Base-by-base conservation (phyloP, 257 asterid species). In the Solanum paucissectum region DNA sequence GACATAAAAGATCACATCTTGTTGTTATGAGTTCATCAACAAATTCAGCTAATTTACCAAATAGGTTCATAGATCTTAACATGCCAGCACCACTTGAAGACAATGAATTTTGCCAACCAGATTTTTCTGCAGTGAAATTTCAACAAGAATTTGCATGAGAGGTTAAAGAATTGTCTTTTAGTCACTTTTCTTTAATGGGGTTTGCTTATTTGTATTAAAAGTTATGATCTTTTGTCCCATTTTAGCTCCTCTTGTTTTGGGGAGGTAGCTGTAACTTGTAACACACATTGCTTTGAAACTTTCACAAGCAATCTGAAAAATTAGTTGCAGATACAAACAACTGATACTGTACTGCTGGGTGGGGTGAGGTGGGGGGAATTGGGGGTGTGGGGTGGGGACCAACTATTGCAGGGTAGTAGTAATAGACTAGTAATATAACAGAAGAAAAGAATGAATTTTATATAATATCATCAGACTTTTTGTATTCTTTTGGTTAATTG, bases 1-100 rank as follows among this genome's bases (percentile, higher is more conserved):
- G 97, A 82, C 97, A 93, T 90, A 93, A 94, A 62, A 91, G 94
- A 83, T 92, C 94, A 87, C 95, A 94, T 89, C 20, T 90, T 33
- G 83, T 75, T 44, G 21, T 49, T 81, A 29, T 49, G 72, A 76
- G 76, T 69, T 58, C 89, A 18, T 84, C 75, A 18, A 29, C 75
- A 12, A 86, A 23, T 46, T 86, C 87, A 74, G 88, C 74, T 9
- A 88, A 85, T 84, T 38, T 55, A 58, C 89, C 87, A 60, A 86
- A 42, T 42, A 75, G 66, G 14, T 69, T 90, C 42, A 88, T 92
- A 72, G 94, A 92, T 90, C 94, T 92, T 58, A 92, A 92, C 90
- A 83, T 90, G 91, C 94, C 94, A 44, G 90, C 94, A 37, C 89
- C 92, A 81, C 32, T 75, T 86, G 94, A 90, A 77, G 94, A 90